Base-by-base conservation (phyloP, 1,284 basidiomycete genomes). In the Uromyces viciae-fabae region DNA sequence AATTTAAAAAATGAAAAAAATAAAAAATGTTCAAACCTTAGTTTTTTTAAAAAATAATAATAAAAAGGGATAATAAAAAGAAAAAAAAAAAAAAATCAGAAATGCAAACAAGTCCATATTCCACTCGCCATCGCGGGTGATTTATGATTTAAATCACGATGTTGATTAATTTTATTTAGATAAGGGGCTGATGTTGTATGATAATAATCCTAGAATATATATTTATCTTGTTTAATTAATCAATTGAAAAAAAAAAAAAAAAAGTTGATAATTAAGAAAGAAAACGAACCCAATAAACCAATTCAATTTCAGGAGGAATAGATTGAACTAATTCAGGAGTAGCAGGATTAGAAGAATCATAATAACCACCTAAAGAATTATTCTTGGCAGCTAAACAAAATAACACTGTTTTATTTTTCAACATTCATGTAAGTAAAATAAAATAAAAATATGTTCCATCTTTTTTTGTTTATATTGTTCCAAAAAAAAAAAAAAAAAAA, bases 361-460 rank as follows among this genome's bases (percentile, higher is more conserved):
- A 87, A 82, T 87, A 87, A 8, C 85, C 86, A 0, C 83, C 82
- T 1, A 87, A 82, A 33, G 84, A 83, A 71, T 86, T 86, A 80
- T 87, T 86, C 49, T 85, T 83, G 1, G 86, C 85, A 17, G 84
- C 83, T 1, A 87, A 82, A 66, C 86, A 87, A 82, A 87, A 87
- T 25, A 87, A 82, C 86, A 87, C 84, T 84, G 71, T 19, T 5
- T 0, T 4, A 31, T 40, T 8, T 38, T 11, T 49, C 46, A 49
- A 49, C 9, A 36, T 40, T 40, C 33, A 36, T 11, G n/a, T n/a
- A n/a, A n/a, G n/a, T n/a, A n/a, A 64, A 15, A n/a, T 38, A 28
- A 36, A 56, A 14, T 52, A 3, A 33, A 14, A 38, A 62, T n/a
- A n/a, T n/a, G n/a, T n/a, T n/a, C n/a, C n/a, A n/a, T n/a, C n/a